These are phyloP conservation scores for Geosmithia putterillii DNA, from an alignment of 2,329 filamentous ascomycete species.

Conservation along the genomic window DNA sequence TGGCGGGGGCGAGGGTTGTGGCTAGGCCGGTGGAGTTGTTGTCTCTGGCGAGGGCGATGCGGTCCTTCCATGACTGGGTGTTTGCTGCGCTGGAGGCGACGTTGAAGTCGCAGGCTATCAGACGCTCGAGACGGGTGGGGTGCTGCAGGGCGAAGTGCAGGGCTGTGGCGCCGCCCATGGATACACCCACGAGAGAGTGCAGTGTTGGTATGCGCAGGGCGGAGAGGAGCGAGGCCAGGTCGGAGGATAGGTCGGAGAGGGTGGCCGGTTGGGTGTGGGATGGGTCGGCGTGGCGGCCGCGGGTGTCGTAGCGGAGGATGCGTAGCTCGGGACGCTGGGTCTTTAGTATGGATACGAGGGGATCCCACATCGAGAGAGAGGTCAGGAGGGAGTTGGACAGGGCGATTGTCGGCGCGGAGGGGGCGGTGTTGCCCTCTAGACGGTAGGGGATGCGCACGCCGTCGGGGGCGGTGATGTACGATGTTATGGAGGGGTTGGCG, in stretches of 20 bases:
- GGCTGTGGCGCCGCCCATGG: slow-evolving; percentile 68
- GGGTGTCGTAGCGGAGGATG: slow-evolving; percentile 65
- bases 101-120: slow-evolving; percentile 73
- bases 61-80: slow-evolving; percentile 67
- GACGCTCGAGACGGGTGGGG: slow-evolving; percentile 43
- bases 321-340: slow-evolving; percentile 50
- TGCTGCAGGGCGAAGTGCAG: slow-evolving; percentile 60
- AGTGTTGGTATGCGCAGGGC: slow-evolving; percentile 57
- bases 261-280: slow-evolving; percentile 38
- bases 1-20: slow-evolving; percentile 50
- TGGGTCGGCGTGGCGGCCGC: slow-evolving; percentile 47
- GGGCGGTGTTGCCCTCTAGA: slow-evolving; percentile 58
- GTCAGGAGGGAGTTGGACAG: slow-evolving; percentile 75
- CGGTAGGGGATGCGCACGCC: slow-evolving; percentile 59
- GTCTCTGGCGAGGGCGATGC: slow-evolving; percentile 53
- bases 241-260: slow-evolving; percentile 54
- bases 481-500: slow-evolving; percentile 44
- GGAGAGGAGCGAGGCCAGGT: slow-evolving; percentile 54
- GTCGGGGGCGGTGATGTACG: slow-evolving; percentile 57
- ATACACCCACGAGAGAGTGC: slow-evolving; percentile 61
- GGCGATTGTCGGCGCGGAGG: slow-evolving; percentile 58
- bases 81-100: slow-evolving; percentile 59
- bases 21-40: slow-evolving; percentile 47
- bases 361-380: slow-evolving; percentile 70
- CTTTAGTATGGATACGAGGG: slow-evolving; percentile 52